Conservation (phyloP, 2,329 filamentous ascomycete species). For the Curvularia spicifera region DNA sequence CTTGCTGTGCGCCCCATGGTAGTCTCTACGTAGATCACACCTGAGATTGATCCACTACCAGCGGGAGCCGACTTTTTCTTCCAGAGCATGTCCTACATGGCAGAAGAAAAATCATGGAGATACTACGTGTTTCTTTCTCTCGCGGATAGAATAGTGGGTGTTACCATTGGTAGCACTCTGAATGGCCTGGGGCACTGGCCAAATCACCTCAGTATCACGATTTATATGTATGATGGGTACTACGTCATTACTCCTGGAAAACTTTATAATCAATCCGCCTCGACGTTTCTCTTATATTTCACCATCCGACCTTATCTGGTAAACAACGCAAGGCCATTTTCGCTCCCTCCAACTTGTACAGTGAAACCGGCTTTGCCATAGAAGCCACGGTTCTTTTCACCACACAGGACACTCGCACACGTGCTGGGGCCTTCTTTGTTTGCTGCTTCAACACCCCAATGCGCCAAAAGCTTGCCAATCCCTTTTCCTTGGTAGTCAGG, state of each 20-base stretch:
- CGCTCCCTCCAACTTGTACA: background rate
- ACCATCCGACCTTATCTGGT: background rate
- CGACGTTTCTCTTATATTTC: background rate
- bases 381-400: conserved; percentile 40
- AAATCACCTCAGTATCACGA: no score
- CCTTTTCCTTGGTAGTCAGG: conserved; percentile 49
- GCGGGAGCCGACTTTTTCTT: no score
- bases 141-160: no score
- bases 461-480: conserved; percentile 46
- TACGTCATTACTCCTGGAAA: no score
- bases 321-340: background rate
- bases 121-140: no score
- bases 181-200: no score
- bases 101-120: no score
- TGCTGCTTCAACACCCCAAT: conserved; percentile 49
- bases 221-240: no score
- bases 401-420: conserved; percentile 38
- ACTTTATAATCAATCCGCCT: background rate
- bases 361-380: background rate
- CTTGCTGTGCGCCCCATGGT: background rate
- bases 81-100: no score
- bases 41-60: no score
- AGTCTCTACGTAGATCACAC: background rate
- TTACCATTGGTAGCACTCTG: no score
- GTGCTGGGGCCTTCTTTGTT: conserved; percentile 36